These are phyloP conservation scores for Gynandropsis gynandra DNA, from an alignment of 345 rosid species.

Conservation along the genomic window DNA sequence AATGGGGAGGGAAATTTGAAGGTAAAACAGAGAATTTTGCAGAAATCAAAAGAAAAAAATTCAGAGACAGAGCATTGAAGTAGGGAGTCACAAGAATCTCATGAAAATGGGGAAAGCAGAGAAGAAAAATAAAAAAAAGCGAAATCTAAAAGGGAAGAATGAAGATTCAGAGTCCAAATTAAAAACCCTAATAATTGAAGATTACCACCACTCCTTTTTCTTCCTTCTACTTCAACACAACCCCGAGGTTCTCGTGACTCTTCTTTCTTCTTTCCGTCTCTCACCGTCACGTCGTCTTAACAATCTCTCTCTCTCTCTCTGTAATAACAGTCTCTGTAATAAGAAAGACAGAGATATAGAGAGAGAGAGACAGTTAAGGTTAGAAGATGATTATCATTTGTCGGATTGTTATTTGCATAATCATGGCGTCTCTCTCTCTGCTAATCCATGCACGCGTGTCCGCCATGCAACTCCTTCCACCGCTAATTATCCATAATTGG, in stretches of 20 bases:
- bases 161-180: constrained; percentile 21
- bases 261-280: constrained; percentile 20
- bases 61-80: constrained; percentile 26
- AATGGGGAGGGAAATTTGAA: neutral
- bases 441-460: too few relatives aligned
- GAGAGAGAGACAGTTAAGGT: too few relatives aligned
- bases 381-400: too few relatives aligned
- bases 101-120: constrained; percentile 22
- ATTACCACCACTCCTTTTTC: neutral
- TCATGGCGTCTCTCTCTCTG: too few relatives aligned
- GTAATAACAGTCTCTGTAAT: too few relatives aligned
- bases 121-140: too few relatives aligned
- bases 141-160: constrained; percentile 20
- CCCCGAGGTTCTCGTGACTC: constrained; percentile 34
- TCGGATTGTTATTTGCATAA: too few relatives aligned
- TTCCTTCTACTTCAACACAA: constrained; percentile 16
- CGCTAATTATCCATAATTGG: too few relatives aligned
- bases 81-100: constrained; percentile 26
- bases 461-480: neutral
- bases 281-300: constrained; percentile 29
- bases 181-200: neutral
- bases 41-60: neutral
- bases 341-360: too few relatives aligned
- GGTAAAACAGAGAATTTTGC: constrained; percentile 10
- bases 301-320: constrained; percentile 14